Base-by-base conservation (phyloP, 371 early-diverging fungal species). In the Gilbertella persicaria region DNA sequence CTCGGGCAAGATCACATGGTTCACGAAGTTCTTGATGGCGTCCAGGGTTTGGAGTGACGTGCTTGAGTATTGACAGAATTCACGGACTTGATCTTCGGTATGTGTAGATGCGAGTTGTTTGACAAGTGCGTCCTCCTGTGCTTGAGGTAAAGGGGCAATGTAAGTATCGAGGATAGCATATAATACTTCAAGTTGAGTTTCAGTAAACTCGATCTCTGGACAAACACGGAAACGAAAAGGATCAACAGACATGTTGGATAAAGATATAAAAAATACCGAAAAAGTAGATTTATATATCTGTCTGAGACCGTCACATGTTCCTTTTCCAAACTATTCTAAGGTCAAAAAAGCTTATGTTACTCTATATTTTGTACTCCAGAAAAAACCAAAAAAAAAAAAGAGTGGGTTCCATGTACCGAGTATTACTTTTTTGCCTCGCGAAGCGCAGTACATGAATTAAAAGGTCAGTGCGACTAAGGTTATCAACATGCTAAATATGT, bases 1-100 rank as follows among this genome's bases (percentile, higher is more conserved):
- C 12, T 69, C 70, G 17, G 64, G 56, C n/a, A 75, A 47, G 3
- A 73, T 47, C 6, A 69, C 61, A 28, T 63, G 65, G 30, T 68
- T 41, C 5, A 73, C n/a, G 39, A 69, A 69, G 0, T 29, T 29
- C 25, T 37, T 49, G 20, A 64, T 45, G 24, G 30, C 20, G 1
- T 54, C 39, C 5, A 54, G 16, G 3, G 55, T 49, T 5, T 76
- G 40, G 8, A 67, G 14, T 4, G 46, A 52, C 0, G 52, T 38
- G 29, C 37, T 35, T 5, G 50, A 25, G 4, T 62, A 9, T 39
- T 33, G 45, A 29, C 62, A 57, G 16, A 50, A 62, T 6, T 21
- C 12, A 14, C 62, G 49, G 0, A 66, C 55, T 28, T 57, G 20
- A 23, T 57, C 54, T 17, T 56, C 54, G 2, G 62, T 46, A 20